Conservation (phyloP, 805 yeast genomes). For the Metschnikowia kunwiensis region DNA sequence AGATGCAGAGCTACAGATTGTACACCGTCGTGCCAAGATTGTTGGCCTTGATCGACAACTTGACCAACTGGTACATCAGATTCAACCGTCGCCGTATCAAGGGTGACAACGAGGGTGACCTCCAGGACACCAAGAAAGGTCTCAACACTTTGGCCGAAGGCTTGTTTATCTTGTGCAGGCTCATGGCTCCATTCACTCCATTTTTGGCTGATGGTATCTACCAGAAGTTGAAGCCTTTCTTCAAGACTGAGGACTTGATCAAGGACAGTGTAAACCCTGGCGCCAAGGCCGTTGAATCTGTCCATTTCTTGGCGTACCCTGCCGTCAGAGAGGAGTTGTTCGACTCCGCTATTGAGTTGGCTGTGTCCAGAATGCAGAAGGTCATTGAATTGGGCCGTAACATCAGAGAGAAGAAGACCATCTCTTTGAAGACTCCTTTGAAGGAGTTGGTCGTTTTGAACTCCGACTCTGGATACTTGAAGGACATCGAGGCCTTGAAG, state of each 20-base stretch:
- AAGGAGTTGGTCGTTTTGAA: conserved; percentile 84
- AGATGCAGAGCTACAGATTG: conserved; percentile 86
- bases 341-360: conserved; percentile 78
- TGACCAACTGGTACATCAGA: conserved; percentile 98
- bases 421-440: conserved; percentile 93
- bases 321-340: conserved; percentile 72
- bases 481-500: conserved; percentile 74
- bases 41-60: conserved; percentile 82
- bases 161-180: conserved; percentile 80
- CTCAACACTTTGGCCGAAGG: conserved; percentile 91
- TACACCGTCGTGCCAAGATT: conserved; percentile 95
- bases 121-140: conserved; percentile 79
- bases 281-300: conserved; percentile 68
- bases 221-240: conserved; percentile 63
- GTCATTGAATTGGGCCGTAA: conserved; percentile 95
- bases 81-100: conserved; percentile 96
- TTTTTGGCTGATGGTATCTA: conserved; percentile 89
- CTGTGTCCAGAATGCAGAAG: conserved; percentile 93
- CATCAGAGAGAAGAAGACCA: conserved; percentile 92
- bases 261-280: conserved; percentile 37
- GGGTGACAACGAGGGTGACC: conserved; percentile 75
- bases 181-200: conserved; percentile 99
- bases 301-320: conserved; percentile 93
- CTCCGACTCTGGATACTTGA: conserved; percentile 67
- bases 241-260: conserved; percentile 56